Conservation (phyloP, 176 grass and related monocot genomes). For the Puya raimondii region DNA sequence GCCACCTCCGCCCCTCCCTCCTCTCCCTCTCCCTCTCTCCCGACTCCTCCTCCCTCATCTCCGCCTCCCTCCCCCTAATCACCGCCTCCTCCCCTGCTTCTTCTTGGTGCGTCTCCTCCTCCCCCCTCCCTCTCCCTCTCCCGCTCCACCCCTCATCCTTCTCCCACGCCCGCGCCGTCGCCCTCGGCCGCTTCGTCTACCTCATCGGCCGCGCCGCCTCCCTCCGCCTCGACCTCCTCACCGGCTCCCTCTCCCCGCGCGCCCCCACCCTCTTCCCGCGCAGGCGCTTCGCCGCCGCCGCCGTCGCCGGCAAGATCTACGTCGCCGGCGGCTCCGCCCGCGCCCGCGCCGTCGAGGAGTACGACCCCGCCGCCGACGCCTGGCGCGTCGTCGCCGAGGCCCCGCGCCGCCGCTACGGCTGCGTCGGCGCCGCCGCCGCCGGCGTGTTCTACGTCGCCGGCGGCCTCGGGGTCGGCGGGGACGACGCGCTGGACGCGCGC, state of each 20-base stretch:
- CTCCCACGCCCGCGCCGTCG: slow-evolving; percentile 52
- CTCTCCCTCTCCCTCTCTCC: slow-evolving; percentile 37
- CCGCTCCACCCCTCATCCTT: slow-evolving; percentile 21
- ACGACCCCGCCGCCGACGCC: slow-evolving; percentile 47
- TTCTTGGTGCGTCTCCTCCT: slow-evolving; percentile 18
- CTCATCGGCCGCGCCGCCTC: slow-evolving; percentile 42
- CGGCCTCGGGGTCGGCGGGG: slow-evolving; percentile 34
- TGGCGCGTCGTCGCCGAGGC: slow-evolving; percentile 62
- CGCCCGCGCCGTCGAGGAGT: slow-evolving; percentile 70
- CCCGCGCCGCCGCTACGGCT: slow-evolving; percentile 60
- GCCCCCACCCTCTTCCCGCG: slow-evolving; percentile 52
- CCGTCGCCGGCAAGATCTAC: slow-evolving; percentile 50
- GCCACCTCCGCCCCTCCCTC: slow-evolving; percentile 43
- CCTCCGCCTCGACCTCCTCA: slow-evolving; percentile 55
- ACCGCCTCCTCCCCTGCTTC: neutral
- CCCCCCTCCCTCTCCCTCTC: slow-evolving; percentile 19
- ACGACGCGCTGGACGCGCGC: slow-evolving; percentile 39
- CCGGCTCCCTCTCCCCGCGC: slow-evolving; percentile 39
- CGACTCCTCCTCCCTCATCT: slow-evolving; percentile 12
- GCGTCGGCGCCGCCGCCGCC: slow-evolving; percentile 38
- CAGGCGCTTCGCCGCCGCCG: slow-evolving; percentile 56
- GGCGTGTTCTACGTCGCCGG: slow-evolving; percentile 84
- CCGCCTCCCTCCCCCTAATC: slow-evolving; percentile 25
- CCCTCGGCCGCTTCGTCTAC: slow-evolving; percentile 44
- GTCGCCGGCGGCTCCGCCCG: slow-evolving; percentile 61